A percentile compares a stretch with the other conserved stretches of the same genome.
Conservation (phyloP, 169 alveolate species). For the Besnoitia besnoiti region DNA sequence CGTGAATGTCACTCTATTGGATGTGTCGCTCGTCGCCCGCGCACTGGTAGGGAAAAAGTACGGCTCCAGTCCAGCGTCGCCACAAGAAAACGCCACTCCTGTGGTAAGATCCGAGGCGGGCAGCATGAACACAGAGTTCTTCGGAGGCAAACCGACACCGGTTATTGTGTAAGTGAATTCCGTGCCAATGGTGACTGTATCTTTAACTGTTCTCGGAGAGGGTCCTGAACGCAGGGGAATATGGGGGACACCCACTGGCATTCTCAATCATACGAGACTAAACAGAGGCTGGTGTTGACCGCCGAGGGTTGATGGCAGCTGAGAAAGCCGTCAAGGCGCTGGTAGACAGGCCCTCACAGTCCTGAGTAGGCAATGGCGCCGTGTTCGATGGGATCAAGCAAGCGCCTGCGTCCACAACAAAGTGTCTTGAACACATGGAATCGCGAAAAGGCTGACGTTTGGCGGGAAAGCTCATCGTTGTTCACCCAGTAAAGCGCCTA, state of each 20-base stretch:
- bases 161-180: not conserved
- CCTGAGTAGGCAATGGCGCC: too few relatives aligned
- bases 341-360: too few relatives aligned
- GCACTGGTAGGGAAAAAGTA: slow-evolving; percentile 33
- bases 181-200: not conserved
- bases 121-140: not conserved
- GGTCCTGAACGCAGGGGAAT: slow-evolving; percentile 9
- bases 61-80: slow-evolving; percentile 46
- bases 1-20: not conserved
- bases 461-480: too few relatives aligned
- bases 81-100: not conserved
- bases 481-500: too few relatives aligned
- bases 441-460: too few relatives aligned
- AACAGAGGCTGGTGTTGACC: too few relatives aligned
- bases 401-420: too few relatives aligned
- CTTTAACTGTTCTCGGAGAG: not conserved
- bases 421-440: too few relatives aligned
- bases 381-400: too few relatives aligned
- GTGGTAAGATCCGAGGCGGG: not conserved
- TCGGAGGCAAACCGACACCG: not conserved
- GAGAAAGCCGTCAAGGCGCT: too few relatives aligned
- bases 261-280: not conserved
- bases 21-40: not conserved
- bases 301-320: too few relatives aligned
- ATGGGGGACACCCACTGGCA: not conserved